phyloP scores from a whole-genome alignment of 2,329 filamentous ascomycete genomes.

The Penicillium sp. region DNA sequence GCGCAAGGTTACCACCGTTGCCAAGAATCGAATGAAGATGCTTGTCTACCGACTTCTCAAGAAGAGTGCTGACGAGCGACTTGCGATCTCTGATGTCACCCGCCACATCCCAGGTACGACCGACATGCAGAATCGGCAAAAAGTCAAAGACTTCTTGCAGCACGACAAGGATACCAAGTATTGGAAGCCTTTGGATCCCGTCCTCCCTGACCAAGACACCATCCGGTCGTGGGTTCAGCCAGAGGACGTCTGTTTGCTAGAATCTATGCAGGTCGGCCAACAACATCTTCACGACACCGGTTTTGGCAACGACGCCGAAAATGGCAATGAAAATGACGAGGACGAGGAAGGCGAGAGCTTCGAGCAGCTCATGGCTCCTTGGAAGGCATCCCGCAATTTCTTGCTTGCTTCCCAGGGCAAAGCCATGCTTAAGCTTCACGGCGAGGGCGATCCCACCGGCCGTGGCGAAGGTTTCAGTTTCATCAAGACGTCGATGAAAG shows the following conservation, averaged over 20 bases:
- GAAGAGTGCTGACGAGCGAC: slow-evolving; percentile 68
- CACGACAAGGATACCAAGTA: slow-evolving; percentile 87
- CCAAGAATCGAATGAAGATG: slow-evolving; percentile 96
- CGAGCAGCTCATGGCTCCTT: slow-evolving; percentile 88
- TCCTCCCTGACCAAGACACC: slow-evolving; percentile 73
- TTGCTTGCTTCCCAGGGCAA: slow-evolving; percentile 91
- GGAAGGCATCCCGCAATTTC: slow-evolving; percentile 97
- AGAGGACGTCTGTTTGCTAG: slow-evolving; percentile 90
- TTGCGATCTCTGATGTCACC: slow-evolving; percentile 82
- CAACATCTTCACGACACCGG: slow-evolving; percentile 90
- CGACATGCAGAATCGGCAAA: slow-evolving; percentile 93
- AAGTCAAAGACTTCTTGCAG: slow-evolving; percentile 92
- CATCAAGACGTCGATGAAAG: slow-evolving; percentile 98
- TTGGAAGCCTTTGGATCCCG: slow-evolving; percentile 77
- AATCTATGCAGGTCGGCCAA: slow-evolving; percentile 94
- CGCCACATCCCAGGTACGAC: slow-evolving; percentile 90
- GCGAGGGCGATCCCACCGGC: slow-evolving; percentile 90
- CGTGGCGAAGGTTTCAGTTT: slow-evolving; percentile 95
- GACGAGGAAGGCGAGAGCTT: slow-evolving; percentile 73
- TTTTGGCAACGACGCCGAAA: slow-evolving; percentile 70
- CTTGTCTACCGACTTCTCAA: slow-evolving; percentile 86
- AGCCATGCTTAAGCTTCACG: slow-evolving; percentile 93
- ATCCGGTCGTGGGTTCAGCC: slow-evolving; percentile 90
- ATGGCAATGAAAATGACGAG: slow-evolving; percentile 64
- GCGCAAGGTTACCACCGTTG: slow-evolving; percentile 92